Percentiles rank a stretch among this genome's conserved stretches.
These are phyloP conservation scores for Naganishia vaughanmartiniae DNA, from an alignment of 768 basidiomycete species.

Conservation along the genomic window DNA sequence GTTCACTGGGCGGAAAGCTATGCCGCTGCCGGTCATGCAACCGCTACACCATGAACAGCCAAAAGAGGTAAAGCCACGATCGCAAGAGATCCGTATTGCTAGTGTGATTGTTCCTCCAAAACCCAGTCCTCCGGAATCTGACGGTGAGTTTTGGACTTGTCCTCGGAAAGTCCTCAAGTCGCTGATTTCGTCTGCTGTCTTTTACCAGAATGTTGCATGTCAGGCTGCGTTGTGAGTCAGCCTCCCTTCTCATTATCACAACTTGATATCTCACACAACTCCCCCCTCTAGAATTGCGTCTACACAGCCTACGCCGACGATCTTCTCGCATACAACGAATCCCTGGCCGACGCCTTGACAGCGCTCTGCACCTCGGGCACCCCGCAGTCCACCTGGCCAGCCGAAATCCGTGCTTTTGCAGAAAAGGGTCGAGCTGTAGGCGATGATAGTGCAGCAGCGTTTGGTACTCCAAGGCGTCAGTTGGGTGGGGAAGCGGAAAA, in stretches of 20 bases:
- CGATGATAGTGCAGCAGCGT: constrained; percentile 11
- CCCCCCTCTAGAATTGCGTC: constrained; percentile 62
- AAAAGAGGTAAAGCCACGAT: background rate
- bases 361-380: constrained; percentile 58
- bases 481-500: constrained; percentile 34
- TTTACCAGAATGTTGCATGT: constrained; percentile 83
- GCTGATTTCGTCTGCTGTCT: no score
- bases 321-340: constrained; percentile 62
- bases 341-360: constrained; percentile 58
- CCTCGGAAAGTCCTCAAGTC: no score
- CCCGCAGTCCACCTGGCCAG: constrained; percentile 67
- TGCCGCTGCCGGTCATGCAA: constrained; percentile 40
- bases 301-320: constrained; percentile 83
- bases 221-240: constrained; percentile 64
- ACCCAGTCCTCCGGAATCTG: constrained; percentile 47
- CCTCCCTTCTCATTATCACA: background rate
- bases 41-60: constrained; percentile 16
- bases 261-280: background rate
- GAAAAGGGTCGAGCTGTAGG: constrained; percentile 18
- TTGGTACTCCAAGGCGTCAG: constrained; percentile 3
- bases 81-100: constrained; percentile 17
- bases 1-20: constrained; percentile 25
- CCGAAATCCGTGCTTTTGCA: constrained; percentile 53
- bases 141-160: constrained; percentile 40
- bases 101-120: constrained; percentile 46